phyloP scores from a whole-genome alignment of 768 basidiomycete species.

The Gymnopilus dilepis region DNA sequence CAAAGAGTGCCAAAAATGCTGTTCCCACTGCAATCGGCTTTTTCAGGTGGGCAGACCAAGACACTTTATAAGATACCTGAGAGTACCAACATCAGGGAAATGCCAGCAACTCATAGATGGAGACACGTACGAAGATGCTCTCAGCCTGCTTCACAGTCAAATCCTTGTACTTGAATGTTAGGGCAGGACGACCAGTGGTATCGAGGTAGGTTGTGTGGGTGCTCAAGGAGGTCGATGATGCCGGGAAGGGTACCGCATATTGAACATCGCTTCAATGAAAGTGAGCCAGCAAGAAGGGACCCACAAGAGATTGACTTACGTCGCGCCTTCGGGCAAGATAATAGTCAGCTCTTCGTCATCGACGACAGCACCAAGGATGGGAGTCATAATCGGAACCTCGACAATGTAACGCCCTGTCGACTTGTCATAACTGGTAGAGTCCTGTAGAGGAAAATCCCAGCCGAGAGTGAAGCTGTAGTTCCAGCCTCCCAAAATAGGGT shows the following conservation, averaged over 20 bases:
- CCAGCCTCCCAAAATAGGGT: conserved; percentile 96
- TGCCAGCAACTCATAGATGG: conserved; percentile 3
- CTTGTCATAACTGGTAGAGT: conserved; percentile 70
- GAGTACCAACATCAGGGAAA: conserved; percentile 1
- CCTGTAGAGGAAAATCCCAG: conserved; percentile 86
- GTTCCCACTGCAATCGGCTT: conserved; percentile 83
- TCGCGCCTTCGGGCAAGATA: conserved; percentile 94
- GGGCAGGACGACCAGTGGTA: conserved; percentile 82
- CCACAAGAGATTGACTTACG: conserved; percentile 55
- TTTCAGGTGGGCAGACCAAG: conserved; percentile 78
- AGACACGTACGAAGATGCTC: conserved; percentile 75
- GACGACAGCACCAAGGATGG: conserved; percentile 79
- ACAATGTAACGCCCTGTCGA: conserved; percentile 71
- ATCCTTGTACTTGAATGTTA: conserved; percentile 74
- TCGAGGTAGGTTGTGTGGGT: conserved; percentile 90
- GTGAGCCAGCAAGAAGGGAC: conserved; percentile 2
- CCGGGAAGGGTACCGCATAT: conserved; percentile 78
- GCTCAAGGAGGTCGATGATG: conserved; percentile 61
- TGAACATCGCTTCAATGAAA: conserved; percentile 67
- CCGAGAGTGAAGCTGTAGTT: conserved; percentile 95
- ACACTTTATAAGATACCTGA: conserved; percentile 89
- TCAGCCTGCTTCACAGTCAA: conserved; percentile 82
- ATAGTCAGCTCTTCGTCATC: conserved; percentile 80
- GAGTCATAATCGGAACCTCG: conserved; percentile 85
- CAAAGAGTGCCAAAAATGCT: conserved; percentile 73